These are phyloP conservation scores for Trypanosoma caninum DNA, from an alignment of 208 protist species.

Conservation along the genomic window DNA sequence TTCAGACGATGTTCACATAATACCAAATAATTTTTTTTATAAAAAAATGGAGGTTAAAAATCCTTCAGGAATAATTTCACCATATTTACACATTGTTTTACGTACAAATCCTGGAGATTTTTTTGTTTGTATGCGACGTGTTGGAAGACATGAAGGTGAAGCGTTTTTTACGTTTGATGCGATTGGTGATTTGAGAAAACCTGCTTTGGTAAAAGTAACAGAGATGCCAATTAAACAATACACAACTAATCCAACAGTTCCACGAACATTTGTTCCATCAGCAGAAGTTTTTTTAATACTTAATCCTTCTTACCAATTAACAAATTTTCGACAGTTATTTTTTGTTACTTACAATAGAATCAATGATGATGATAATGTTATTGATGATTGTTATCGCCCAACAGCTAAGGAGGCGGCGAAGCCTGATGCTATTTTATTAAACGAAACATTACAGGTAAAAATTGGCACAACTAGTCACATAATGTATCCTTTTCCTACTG, in stretches of 20 bases:
- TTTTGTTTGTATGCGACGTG: conserved; percentile 78
- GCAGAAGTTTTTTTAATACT: conserved; percentile 42
- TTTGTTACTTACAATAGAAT: conserved; percentile 52
- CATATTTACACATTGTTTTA: conserved; percentile 77
- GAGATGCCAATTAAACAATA: conserved; percentile 53
- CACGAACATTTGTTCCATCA: conserved; percentile 61
- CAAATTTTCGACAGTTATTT: conserved; percentile 55
- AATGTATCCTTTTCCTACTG: conserved; percentile 43
- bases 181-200: conserved; percentile 47
- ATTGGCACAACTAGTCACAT: conserved; percentile 20
- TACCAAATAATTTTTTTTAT: conserved; percentile 76
- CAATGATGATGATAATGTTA: conserved; percentile 24
- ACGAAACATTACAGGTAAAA: conserved; percentile 63
- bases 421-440: conserved; percentile 37
- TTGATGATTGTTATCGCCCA: conserved; percentile 74
- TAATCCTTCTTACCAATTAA: conserved; percentile 11
- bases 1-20: conserved; percentile 32
- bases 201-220: conserved; percentile 40
- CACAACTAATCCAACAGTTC: conserved; percentile 38
- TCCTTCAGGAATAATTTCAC: conserved; percentile 24
- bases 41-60: conserved; percentile 30
- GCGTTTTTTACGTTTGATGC: conserved; percentile 71
- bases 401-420: conserved; percentile 32
- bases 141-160: conserved; percentile 42
- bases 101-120: conserved; percentile 48